phyloP scores from a whole-genome alignment of 2,329 filamentous ascomycete species.

The Capronia epimyces region DNA sequence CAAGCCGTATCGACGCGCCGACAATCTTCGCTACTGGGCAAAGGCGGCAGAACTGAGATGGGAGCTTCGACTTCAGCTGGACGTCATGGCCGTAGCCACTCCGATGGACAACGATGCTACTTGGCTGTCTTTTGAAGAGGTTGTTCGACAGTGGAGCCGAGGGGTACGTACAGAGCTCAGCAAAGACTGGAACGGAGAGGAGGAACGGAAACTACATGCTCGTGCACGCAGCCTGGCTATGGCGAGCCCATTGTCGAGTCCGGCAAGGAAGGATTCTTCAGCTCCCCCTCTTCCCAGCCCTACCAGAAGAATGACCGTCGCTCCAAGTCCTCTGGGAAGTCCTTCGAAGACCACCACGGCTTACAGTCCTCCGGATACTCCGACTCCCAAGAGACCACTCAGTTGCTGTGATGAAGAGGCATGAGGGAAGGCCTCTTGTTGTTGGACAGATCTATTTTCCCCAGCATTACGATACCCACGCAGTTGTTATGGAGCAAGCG shows the following conservation, averaged over 20 bases:
- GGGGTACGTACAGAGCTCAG: constrained; percentile 78
- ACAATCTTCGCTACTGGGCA: constrained; percentile 92
- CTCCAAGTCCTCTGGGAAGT: constrained; percentile 17
- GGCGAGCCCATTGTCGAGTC: constrained; percentile 27
- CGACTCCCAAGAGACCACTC: constrained; percentile 7
- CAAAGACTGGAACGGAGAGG: constrained; percentile 56
- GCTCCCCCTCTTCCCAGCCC: constrained; percentile 20
- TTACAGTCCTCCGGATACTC: constrained; percentile 11
- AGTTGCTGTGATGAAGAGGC: constrained; percentile 11
- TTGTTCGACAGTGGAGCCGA: constrained; percentile 75
- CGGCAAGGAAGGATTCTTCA: constrained; percentile 17
- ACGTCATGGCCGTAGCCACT: constrained; percentile 80
- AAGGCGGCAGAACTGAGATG: constrained; percentile 93
- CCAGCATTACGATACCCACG: constrained; percentile 24
- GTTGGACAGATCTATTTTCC: constrained; percentile 7
- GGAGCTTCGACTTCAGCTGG: constrained; percentile 76
- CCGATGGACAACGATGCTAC: constrained; percentile 53
- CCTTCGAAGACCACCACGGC: constrained; percentile 6
- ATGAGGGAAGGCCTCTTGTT: not conserved
- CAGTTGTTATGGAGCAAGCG: constrained; percentile 14
- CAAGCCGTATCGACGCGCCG: constrained; percentile 88
- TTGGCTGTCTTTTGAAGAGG: constrained; percentile 78
- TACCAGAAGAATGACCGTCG: constrained; percentile 10
- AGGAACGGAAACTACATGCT: constrained; percentile 28
- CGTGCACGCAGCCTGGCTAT: constrained; percentile 27